Evolutionary conservation across 495 filamentous ascomycete genomes (phyloP), one percentile per base, ranked within the genome.

Genomic region (Terfezia boudieri): DNA sequence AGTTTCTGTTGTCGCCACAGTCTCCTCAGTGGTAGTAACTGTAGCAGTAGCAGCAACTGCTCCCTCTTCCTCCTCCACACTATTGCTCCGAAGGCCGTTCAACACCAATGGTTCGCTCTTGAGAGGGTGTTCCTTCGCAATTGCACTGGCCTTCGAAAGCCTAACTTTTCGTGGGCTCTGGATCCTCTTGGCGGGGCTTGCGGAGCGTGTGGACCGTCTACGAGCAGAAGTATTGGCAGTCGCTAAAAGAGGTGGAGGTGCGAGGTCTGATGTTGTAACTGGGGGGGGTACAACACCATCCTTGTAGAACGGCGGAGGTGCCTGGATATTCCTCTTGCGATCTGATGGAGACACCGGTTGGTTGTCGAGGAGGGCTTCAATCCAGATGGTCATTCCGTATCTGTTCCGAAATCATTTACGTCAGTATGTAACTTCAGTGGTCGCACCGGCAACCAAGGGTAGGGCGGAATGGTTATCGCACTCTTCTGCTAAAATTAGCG

Each of bases 291-390:
- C 41, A 14, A 46, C 12, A 20, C 41, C 41, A 8, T 59, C 62
- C 38, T 66, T 60, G 48, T 67, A 65, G 57, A 65, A 73, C 9
- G 56, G 58, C 1, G 71, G 71, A 14, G 71, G 71, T 41, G 58
- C 62, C 56, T 55, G 65, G 57, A 57, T 64, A 17, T 56, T 60
- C 23, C 62, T 62, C 53, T 65, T 55, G 64, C 68, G 43, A 68
- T 68, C 46, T 63, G 66, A 55, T 71, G 71, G 55, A 69, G 59
- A 20, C 73, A 74, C 61, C 14, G 86, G 77, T 54, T 81, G 70
- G 32, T 86, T 79, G 61, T 94, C 88, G 49, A 98, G 74, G 36
- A 98, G 75, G 9, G 90, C 90, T 50, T 74, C 75, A 55, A 98
- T 86, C 92, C 92, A 98, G 38, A 82, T 76, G 43, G 75, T 69